A percentile compares a stretch with the other conserved stretches of the same genome.
Evolutionary conservation across 2,329 filamentous ascomycete species (phyloP).

Genomic region (Camillea tinctor): DNA sequence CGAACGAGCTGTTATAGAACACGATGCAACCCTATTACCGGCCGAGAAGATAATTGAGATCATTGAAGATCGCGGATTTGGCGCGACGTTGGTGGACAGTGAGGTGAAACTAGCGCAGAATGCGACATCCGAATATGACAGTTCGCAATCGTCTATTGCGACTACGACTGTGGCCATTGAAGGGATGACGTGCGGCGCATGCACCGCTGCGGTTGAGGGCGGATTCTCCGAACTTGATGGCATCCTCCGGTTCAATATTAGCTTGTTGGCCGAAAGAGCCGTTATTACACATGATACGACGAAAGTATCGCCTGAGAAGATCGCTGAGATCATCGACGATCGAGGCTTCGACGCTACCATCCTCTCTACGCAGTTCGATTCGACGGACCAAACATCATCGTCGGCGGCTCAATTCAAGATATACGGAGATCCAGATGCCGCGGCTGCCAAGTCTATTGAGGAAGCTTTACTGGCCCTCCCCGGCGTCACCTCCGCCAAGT

Average conservation of each 20-base stretch:
- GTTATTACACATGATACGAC: conserved; percentile 79
- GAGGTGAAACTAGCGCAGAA: conserved; percentile 43
- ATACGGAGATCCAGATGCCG: conserved; percentile 73
- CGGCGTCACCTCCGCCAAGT: conserved; percentile 71
- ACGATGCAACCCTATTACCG: conserved; percentile 61
- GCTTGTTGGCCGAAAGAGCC: conserved; percentile 85
- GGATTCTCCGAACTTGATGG: conserved; percentile 78
- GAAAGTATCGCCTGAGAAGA: conserved; percentile 69
- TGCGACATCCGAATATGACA: conserved; percentile 25
- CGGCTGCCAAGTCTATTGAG: conserved; percentile 71
- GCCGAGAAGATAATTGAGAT: conserved; percentile 55
- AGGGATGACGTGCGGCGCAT: conserved; percentile 97
- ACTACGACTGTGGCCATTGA: conserved; percentile 87
- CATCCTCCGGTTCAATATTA: conserved; percentile 88
- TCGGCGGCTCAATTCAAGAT: conserved; percentile 76
- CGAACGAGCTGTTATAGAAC: conserved; percentile 81
- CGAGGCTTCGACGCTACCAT: conserved; percentile 83
- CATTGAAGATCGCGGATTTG: conserved; percentile 75
- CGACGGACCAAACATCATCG: conserved; percentile 51
- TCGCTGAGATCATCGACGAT: conserved; percentile 83
- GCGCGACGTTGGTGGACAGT: conserved; percentile 74
- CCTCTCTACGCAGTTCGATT: conserved; percentile 70
- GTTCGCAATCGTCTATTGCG: conserved; percentile 45
- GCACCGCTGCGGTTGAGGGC: conserved; percentile 85
- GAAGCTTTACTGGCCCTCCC: conserved; percentile 60